Percentiles rank a stretch among this genome's conserved stretches.
Conservation (phyloP, 768 basidiomycete species). For the Candolleomyces efflorescens region DNA sequence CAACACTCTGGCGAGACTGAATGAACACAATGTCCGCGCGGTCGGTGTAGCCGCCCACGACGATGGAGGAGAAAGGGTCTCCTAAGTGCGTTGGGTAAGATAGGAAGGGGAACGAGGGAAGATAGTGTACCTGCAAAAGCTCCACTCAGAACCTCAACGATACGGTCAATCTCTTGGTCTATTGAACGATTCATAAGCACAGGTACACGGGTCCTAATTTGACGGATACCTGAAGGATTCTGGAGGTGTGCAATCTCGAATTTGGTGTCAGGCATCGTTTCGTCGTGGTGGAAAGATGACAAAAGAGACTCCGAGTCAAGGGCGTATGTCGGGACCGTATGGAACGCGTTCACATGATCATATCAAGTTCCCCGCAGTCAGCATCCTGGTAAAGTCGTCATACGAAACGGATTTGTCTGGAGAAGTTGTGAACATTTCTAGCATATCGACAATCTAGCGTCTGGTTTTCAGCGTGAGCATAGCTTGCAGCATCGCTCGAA, state of each 20-base stretch:
- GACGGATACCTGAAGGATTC: neutral
- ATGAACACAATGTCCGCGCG: conserved; percentile 4
- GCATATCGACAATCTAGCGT: conserved; percentile 73
- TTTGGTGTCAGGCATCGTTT: too few relatives aligned
- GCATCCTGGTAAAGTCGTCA: conserved; percentile 72
- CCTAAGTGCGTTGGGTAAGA: too few relatives aligned
- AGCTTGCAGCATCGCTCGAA: neutral
- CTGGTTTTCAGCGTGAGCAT: neutral
- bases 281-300: too few relatives aligned
- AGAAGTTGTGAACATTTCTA: conserved; percentile 67
- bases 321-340: neutral
- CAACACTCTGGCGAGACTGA: conserved; percentile 17
- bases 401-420: conserved; percentile 66
- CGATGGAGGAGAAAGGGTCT: conserved; percentile 10
- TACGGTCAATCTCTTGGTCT: neutral
- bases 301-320: too few relatives aligned
- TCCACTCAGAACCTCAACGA: neutral
- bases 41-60: conserved; percentile 17
- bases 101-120: neutral
- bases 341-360: conserved; percentile 20
- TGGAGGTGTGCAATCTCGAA: neutral
- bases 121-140: neutral
- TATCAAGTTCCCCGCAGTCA: conserved; percentile 56
- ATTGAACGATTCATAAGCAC: neutral
- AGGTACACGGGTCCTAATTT: neutral